These are phyloP conservation scores for Geotrichum reessii DNA, from an alignment of 1,139 yeast species.

Conservation along the genomic window DNA sequence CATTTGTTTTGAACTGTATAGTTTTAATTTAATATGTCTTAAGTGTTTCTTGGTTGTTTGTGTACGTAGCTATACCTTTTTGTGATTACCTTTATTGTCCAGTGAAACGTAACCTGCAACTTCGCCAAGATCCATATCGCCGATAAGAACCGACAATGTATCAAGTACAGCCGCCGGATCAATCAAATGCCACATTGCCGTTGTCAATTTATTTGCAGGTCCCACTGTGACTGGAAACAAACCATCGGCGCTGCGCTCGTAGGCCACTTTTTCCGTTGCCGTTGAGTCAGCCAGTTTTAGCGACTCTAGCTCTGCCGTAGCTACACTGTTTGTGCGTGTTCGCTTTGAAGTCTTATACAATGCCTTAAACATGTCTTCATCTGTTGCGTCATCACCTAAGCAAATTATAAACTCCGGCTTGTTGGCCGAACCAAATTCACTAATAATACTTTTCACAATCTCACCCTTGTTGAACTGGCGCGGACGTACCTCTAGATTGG, in stretches of 20 bases:
- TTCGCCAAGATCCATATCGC: constrained; percentile 49
- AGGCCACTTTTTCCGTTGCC: constrained; percentile 17
- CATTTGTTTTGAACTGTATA: background rate
- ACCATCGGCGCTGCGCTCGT: constrained; percentile 31
- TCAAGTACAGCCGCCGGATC: constrained; percentile 85
- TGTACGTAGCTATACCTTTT: background rate
- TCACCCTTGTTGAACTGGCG: constrained; percentile 93
- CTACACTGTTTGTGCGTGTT: constrained; percentile 40
- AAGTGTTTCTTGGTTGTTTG: too few relatives aligned
- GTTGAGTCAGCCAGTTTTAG: constrained; percentile 11
- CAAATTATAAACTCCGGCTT: constrained; percentile 81
- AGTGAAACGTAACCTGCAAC: constrained; percentile 13
- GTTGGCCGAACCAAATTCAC: constrained; percentile 1
- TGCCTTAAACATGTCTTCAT: constrained; percentile 92
- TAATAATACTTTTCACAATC: constrained; percentile 73
- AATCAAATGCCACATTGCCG: constrained; percentile 80
- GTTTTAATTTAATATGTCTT: too few relatives aligned
- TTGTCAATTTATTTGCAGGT: constrained; percentile 83
- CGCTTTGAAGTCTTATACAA: constrained; percentile 39
- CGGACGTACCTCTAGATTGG: constrained; percentile 94
- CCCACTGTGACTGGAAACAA: constrained; percentile 91
- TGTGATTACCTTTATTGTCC: constrained; percentile 12
- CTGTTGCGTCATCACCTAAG: constrained; percentile 93
- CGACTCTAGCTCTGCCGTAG: constrained; percentile 2
- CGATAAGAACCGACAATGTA: constrained; percentile 72